Conservation (phyloP, 768 basidiomycete species). For the Boletus reticuloceps region DNA sequence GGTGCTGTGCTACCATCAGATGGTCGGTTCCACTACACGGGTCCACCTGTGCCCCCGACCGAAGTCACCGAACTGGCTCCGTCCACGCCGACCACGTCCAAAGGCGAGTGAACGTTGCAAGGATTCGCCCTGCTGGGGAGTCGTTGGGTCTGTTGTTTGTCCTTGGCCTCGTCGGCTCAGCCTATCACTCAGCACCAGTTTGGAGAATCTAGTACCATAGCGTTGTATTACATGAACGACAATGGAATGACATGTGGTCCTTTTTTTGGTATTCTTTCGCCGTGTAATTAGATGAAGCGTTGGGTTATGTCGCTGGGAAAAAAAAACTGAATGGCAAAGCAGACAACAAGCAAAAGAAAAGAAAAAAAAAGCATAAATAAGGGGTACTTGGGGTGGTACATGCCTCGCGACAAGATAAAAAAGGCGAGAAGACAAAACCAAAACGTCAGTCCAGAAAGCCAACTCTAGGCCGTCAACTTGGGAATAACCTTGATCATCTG, state of each 20-base stretch:
- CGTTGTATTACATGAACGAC: background rate
- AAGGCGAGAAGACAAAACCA: no score
- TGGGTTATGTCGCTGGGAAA: constrained; percentile 10
- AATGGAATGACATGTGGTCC: background rate
- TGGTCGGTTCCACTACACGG: constrained; percentile 42
- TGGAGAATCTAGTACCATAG: background rate
- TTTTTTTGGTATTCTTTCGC: background rate
- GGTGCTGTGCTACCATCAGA: constrained; percentile 24
- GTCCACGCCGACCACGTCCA: background rate
- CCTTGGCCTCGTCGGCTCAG: no score
- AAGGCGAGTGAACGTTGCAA: constrained; percentile 2
- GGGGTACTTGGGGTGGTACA: background rate
- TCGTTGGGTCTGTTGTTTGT: no score
- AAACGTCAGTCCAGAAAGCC: no score
- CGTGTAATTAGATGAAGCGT: constrained; percentile 7
- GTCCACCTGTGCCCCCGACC: constrained; percentile 37
- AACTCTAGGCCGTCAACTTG: constrained; percentile 59
- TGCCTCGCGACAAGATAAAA: background rate
- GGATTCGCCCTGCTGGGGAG: no score
- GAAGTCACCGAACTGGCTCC: constrained; percentile 2
- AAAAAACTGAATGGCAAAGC: background rate
- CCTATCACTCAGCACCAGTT: background rate
- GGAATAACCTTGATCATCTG: constrained; percentile 78
- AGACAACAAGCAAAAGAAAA: background rate
- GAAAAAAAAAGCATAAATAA: background rate